Base-by-base conservation (phyloP, 495 filamentous ascomycete species). In the Hypoxylon fragiforme region DNA sequence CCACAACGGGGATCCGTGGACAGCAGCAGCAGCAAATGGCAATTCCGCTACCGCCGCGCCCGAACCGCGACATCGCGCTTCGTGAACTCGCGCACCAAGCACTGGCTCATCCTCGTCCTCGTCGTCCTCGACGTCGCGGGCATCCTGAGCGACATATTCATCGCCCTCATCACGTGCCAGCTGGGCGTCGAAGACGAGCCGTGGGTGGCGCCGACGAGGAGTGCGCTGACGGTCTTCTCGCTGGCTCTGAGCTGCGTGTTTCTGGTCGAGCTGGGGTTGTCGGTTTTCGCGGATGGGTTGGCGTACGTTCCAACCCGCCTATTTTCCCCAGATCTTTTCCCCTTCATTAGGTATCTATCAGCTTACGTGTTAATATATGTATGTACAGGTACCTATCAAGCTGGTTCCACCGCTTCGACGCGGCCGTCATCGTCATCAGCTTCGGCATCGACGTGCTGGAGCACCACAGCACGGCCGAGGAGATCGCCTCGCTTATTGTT, bases 341-440 rank as follows among this genome's bases (percentile, higher is more conserved):
- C 34, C 3, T 4, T 34, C 30, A 12, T 12, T n/a, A 84, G 84
- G 7, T 88, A 84, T 68, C 85, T 88, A 58, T 57, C 71, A 20
- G n/a, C n/a, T n/a, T n/a, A n/a, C n/a, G n/a, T n/a, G n/a, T n/a
- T n/a, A n/a, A n/a, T n/a, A n/a, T n/a, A n/a, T n/a, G n/a, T n/a
- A n/a, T n/a, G n/a, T 14, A 14, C 14, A 84, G 84, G 7, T 88
- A 84, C 68, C 85, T 88, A 58, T 57, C 71, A 20, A 79, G 79
- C 18, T 76, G 68, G 65, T 86, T 88, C 64, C 84, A 84, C 63
- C 68, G 68, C 51, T 81, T 89, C 57, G 86, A 89, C 63, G 81
- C 82, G 11, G 41, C 71, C 13, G 78, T 88, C 18, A 86, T 89
- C 59, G 44, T 86, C 1, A 73, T 73, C 2, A 79, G 79, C 38